These are phyloP conservation scores for Mortierella sp. DNA, from an alignment of 371 early-diverging fungal genomes.

Conservation along the genomic window DNA sequence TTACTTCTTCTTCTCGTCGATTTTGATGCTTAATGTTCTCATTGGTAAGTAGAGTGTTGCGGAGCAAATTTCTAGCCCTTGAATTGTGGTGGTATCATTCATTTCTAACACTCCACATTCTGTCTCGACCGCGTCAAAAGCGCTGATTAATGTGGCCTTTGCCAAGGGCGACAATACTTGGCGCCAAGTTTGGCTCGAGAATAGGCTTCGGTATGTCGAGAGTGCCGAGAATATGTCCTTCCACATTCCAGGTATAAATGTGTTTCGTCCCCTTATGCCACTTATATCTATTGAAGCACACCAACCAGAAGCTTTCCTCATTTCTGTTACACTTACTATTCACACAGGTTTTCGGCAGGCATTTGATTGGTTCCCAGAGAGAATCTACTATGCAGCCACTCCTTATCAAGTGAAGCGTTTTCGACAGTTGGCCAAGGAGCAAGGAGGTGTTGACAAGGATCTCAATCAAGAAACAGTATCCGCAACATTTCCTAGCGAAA, in stretches of 20 bases:
- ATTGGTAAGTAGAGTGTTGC: slow-evolving; percentile 2
- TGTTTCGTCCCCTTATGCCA: no score
- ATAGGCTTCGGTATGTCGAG: slow-evolving; percentile 20
- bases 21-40: slow-evolving; percentile 8
- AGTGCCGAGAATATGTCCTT: slow-evolving; percentile 26
- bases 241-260: slow-evolving; percentile 13
- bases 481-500: no score
- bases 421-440: no score
- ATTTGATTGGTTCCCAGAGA: slow-evolving; percentile 2
- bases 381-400: slow-evolving; percentile 8
- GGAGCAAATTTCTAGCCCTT: no score
- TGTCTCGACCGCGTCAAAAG: background rate
- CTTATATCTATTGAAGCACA: no score
- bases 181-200: slow-evolving; percentile 25
- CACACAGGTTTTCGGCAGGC: slow-evolving; percentile 5
- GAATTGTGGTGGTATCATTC: no score
- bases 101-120: no score
- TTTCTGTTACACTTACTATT: no score
- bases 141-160: slow-evolving; percentile 25
- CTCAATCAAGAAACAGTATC: no score
- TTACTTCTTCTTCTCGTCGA: background rate
- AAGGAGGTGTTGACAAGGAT: no score
- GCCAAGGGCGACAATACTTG: slow-evolving; percentile 22
- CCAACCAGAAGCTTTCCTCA: no score
- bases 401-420: no score